These are phyloP conservation scores for Apophysomyces elegans DNA, from an alignment of 371 early-diverging fungal species.

Conservation along the genomic window DNA sequence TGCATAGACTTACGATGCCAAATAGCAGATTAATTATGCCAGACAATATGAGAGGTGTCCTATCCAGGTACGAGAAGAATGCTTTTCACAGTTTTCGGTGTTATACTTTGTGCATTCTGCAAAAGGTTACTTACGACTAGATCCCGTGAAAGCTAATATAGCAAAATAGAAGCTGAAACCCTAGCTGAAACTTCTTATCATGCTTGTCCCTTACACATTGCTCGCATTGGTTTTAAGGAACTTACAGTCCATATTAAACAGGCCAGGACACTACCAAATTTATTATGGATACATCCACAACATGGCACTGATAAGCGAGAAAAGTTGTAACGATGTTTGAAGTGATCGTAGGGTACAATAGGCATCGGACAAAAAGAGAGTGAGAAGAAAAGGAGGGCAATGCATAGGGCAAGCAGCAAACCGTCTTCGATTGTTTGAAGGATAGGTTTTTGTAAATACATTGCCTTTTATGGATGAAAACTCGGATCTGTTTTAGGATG, in stretches of 20 bases:
- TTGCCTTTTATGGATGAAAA: too few relatives aligned
- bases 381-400: too few relatives aligned
- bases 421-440: too few relatives aligned
- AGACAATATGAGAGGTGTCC: constrained; percentile 29
- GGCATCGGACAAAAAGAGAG: background rate
- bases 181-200: constrained; percentile 11
- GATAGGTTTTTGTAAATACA: too few relatives aligned
- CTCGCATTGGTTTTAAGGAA: background rate
- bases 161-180: constrained; percentile 42
- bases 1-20: constrained; percentile 27
- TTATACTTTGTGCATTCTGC: too few relatives aligned
- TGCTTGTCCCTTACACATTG: background rate
- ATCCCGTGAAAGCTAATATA: constrained; percentile 29
- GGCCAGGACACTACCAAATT: constrained; percentile 26
- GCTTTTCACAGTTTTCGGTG: constrained; percentile 14
- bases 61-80: constrained; percentile 33
- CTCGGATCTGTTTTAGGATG: too few relatives aligned
- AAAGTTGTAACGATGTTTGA: constrained; percentile 4
- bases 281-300: constrained; percentile 35
- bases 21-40: constrained; percentile 35
- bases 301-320: constrained; percentile 17
- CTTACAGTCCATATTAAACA: constrained; percentile 39
- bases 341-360: constrained; percentile 3
- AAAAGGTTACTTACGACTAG: constrained; percentile 27
- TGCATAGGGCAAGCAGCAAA: too few relatives aligned